phyloP scores from a whole-genome alignment of 139 green algal genomes.

The Ulvella scutata region DNA sequence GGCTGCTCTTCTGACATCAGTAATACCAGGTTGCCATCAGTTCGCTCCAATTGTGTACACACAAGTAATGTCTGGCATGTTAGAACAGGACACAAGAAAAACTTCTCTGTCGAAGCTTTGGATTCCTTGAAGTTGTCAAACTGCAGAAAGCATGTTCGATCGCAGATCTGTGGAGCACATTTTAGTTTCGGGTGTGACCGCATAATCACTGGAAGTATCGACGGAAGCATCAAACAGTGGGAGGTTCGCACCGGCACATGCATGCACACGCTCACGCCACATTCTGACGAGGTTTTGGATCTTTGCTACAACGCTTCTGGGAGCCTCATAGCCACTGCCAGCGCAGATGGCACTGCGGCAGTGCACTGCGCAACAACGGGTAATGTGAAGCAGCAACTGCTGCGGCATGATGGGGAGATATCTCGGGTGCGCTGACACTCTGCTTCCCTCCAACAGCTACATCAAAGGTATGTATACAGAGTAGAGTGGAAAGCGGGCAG shows the following conservation, averaged over 20 bases:
- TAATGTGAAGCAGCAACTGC: slow-evolving; percentile 27
- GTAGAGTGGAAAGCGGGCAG: no score
- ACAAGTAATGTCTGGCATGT: no score
- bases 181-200: slow-evolving; percentile 45
- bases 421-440: slow-evolving; percentile 14
- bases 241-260: slow-evolving; percentile 42
- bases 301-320: slow-evolving; percentile 44
- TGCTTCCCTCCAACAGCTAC: no score
- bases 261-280: slow-evolving; percentile 37
- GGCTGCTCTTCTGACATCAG: no score
- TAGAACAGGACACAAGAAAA: no score
- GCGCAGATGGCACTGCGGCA: slow-evolving; percentile 44
- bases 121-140: no score
- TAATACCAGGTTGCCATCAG: no score
- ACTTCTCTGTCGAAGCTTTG: no score
- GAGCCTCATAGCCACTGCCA: slow-evolving; percentile 35
- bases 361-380: slow-evolving; percentile 38
- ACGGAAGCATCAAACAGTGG: slow-evolving; percentile 39
- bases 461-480: no score
- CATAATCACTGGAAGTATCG: slow-evolving; percentile 41
- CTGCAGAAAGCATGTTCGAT: no score
- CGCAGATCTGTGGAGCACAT: slow-evolving; percentile 23
- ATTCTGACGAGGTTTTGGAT: slow-evolving; percentile 64
- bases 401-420: slow-evolving; percentile 52
- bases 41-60: no score